Conservation (phyloP, 805 yeast genomes). For the Yueomyces sinensis region DNA sequence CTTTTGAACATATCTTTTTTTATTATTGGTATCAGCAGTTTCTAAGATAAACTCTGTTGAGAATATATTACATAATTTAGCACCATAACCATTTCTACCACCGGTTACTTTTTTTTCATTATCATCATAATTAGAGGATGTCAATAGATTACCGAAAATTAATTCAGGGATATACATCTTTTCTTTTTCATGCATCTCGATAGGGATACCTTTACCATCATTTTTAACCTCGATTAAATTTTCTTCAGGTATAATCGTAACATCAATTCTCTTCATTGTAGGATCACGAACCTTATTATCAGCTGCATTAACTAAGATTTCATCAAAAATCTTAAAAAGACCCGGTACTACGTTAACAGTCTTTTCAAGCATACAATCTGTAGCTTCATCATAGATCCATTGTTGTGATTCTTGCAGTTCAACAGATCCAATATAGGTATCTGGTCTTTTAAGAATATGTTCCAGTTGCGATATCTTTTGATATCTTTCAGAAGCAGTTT, state of each 20-base stretch:
- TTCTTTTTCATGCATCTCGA: conserved; percentile 87
- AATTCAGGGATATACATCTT: conserved; percentile 89
- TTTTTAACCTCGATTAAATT: conserved; percentile 71
- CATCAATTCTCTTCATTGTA: conserved; percentile 72
- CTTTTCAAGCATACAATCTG: conserved; percentile 43
- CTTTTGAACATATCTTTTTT: conserved; percentile 57
- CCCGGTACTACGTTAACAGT: conserved; percentile 86
- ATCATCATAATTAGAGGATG: conserved; percentile 94
- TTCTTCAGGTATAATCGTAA: conserved; percentile 62
- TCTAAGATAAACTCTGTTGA: conserved; percentile 78
- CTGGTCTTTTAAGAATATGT: conserved; percentile 94
- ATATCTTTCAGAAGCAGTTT: conserved; percentile 56
- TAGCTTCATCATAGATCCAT: conserved; percentile 73
- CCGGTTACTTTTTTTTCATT: conserved; percentile 92
- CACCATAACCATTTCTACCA: conserved; percentile 98
- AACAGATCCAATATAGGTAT: conserved; percentile 91
- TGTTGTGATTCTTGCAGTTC: conserved; percentile 66
- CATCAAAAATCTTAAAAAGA: conserved; percentile 90
- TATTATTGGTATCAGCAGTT: conserved; percentile 65
- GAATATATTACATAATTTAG: conserved; percentile 91
- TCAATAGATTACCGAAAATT: conserved; percentile 87
- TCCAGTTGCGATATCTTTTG: conserved; percentile 91
- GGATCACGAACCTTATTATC: conserved; percentile 96
- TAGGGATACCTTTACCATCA: conserved; percentile 92
- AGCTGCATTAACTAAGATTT: conserved; percentile 94